Percentiles rank a stretch among this genome's conserved stretches.
Conservation (phyloP, 2,329 filamentous ascomycete species). For the Epichloe scottii region DNA sequence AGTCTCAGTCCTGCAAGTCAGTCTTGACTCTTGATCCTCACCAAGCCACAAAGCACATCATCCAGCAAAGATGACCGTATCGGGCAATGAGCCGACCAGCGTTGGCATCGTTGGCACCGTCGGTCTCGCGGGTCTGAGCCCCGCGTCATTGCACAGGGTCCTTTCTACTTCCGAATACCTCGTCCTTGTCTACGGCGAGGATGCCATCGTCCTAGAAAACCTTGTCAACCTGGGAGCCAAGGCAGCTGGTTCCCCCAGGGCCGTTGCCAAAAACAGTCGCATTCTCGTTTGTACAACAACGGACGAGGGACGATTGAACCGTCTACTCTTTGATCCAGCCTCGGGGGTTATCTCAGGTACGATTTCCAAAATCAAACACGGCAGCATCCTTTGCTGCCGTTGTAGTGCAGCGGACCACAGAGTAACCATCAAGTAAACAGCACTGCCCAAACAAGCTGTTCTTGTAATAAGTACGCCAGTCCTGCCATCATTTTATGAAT, state of each 20-base stretch:
- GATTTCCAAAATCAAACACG: too few relatives aligned
- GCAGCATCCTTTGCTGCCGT: too few relatives aligned
- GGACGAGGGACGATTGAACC: constrained; percentile 3
- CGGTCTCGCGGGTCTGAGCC: background rate
- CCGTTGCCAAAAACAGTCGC: background rate
- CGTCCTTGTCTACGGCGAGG: background rate
- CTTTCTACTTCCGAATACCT: background rate
- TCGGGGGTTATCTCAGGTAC: too few relatives aligned
- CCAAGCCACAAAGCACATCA: background rate
- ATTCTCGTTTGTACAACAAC: constrained; percentile 5
- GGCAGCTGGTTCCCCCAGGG: background rate
- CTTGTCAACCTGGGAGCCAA: constrained; percentile 1
- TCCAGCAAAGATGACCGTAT: background rate
- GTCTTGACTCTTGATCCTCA: too few relatives aligned
- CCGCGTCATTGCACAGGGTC: background rate
- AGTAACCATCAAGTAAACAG: background rate
- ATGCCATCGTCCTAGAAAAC: background rate
- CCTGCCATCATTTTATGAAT: constrained; percentile 1
- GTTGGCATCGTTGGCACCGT: constrained; percentile 3
- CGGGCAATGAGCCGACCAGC: background rate
- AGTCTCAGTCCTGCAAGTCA: background rate
- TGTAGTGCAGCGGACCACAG: too few relatives aligned
- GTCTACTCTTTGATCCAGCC: background rate
- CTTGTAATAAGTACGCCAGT: constrained; percentile 5
- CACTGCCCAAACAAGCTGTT: background rate